These are phyloP conservation scores for Ustilago sp. DNA, from an alignment of 1,284 basidiomycete genomes.

Conservation along the genomic window DNA sequence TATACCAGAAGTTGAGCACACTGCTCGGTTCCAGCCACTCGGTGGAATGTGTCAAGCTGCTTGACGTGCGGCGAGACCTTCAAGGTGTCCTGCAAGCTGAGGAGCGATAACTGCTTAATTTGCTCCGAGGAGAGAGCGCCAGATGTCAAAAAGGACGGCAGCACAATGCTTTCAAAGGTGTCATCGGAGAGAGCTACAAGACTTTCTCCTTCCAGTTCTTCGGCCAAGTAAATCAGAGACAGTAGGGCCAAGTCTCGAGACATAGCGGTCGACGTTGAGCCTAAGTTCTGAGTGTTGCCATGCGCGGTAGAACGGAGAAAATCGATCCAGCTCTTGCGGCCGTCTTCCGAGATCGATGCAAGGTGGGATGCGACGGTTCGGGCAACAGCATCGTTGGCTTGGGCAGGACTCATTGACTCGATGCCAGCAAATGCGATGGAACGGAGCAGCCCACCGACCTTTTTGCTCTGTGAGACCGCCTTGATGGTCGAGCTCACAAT, in stretches of 20 bases:
- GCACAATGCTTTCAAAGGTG: constrained; percentile 17
- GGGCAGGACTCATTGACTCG: constrained; percentile 12
- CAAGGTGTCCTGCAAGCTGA: constrained; percentile 21
- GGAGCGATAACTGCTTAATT: constrained; percentile 14
- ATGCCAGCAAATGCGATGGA: constrained; percentile 14
- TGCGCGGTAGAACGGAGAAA: constrained; percentile 26
- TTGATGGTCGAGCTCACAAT: constrained; percentile 16
- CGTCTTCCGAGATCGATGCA: constrained; percentile 1
- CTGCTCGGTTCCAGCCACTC: constrained; percentile 33
- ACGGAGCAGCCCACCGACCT: constrained; percentile 11
- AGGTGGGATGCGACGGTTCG: constrained; percentile 15
- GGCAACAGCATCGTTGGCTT: constrained; percentile 28
- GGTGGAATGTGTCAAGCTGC: constrained; percentile 20
- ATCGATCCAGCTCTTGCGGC: constrained; percentile 22
- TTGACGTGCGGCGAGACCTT: constrained; percentile 25
- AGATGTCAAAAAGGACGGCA: constrained; percentile 16
- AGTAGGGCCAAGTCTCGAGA: constrained; percentile 42
- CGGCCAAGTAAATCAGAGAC: constrained; percentile 29
- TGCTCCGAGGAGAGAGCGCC: constrained; percentile 23
- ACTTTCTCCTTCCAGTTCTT: constrained; percentile 13
- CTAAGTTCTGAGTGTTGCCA: background rate
- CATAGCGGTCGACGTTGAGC: constrained; percentile 8
- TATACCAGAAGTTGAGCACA: constrained; percentile 21
- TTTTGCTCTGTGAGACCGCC: constrained; percentile 16
- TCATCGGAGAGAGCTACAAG: constrained; percentile 24